Evolutionary conservation across 2,329 filamentous ascomycete genomes (phyloP).

Genomic region (Pseudogymnoascus sp.): DNA sequence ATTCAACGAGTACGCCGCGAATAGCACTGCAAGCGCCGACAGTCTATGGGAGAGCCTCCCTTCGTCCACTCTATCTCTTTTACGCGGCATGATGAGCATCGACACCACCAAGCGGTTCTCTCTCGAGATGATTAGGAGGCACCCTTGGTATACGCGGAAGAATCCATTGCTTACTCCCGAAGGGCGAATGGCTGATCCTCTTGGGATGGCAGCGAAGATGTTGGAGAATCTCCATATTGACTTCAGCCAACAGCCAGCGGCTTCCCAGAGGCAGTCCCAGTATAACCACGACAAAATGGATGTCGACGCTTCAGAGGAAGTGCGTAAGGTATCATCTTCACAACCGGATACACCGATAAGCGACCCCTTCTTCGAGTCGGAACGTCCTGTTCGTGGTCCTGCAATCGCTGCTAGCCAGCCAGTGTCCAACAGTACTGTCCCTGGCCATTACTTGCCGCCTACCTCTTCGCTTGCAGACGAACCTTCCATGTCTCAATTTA

Average conservation of each 20-base stretch:
- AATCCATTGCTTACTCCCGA: conserved; percentile 70
- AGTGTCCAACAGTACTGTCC: conserved; percentile 23
- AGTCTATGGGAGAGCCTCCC: conserved; percentile 79
- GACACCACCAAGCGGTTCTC: conserved; percentile 68
- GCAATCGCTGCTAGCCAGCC: conserved; percentile 36
- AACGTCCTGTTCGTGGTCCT: conserved; percentile 56
- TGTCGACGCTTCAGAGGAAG: conserved; percentile 45
- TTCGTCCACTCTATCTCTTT: conserved; percentile 63
- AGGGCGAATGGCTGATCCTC: conserved; percentile 67
- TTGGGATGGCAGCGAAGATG: conserved; percentile 89
- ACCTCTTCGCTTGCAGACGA: conserved; percentile 66
- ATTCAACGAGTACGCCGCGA: conserved; percentile 77
- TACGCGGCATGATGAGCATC: conserved; percentile 88
- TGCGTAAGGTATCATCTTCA: conserved; percentile 60
- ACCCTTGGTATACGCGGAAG: conserved; percentile 86
- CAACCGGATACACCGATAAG: conserved; percentile 72
- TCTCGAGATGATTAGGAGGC: conserved; percentile 77
- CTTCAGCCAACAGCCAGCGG: conserved; percentile 57
- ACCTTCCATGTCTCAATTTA: conserved; percentile 80
- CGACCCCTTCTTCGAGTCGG: conserved; percentile 81
- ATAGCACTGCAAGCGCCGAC: conserved; percentile 73
- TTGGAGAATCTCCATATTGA: conserved; percentile 85
- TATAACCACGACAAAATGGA: conserved; percentile 54
- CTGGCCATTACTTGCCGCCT: background rate
- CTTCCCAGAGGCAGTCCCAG: conserved; percentile 29